Evolutionary conservation across 2,329 filamentous ascomycete species (phyloP), one percentile per base, ranked within the genome.

Genomic region (Dendrostoma leiphaemia): DNA sequence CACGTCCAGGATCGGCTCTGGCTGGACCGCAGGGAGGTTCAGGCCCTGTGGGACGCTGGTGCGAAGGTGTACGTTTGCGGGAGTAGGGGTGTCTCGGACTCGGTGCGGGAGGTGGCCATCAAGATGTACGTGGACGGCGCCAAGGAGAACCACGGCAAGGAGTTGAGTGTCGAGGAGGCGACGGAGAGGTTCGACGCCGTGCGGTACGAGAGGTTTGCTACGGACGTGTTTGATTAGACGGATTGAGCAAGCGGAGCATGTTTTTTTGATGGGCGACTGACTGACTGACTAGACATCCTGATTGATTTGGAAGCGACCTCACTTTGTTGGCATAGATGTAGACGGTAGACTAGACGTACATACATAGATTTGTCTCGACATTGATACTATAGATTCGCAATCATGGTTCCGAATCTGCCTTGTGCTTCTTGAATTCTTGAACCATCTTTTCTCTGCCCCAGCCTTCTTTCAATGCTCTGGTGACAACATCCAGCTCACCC

Each of bases 51-150:
- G 72, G 56, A 65, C 9, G 12, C 45, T 8, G 71, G 69, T 0
- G 70, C 82, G 0, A 79, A 79, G 62, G 67, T 86, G 4, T 88
- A 80, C 63, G 80, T 88, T 0, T 88, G 85, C 62, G 85, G 85
- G 0, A 79, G 76, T 35, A 68, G 73, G 12, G 64, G 63, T 7
- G 66, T 80, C 3, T 75, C 71, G 2, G 70, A 74, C 38, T 71
- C 65, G 1, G 71, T 79, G 4, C 67, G 71, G 52, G 67, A 70
- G 50, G 59, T 59, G 15, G 54, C 67, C 13, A 60, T 74, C 15
- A 63, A 62, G 47, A 67, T 74, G 23, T 67, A 72, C 6, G 62
- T 69, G 24, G 68, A 71, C 48, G 62, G 59, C 12, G 63, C 63
- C 50, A 60, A 61, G 56, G 67, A 66, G 55, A 64, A 64, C 26